phyloP scores from a whole-genome alignment of 1,284 basidiomycete species.

The Pseudozyma flocculosa region DNA sequence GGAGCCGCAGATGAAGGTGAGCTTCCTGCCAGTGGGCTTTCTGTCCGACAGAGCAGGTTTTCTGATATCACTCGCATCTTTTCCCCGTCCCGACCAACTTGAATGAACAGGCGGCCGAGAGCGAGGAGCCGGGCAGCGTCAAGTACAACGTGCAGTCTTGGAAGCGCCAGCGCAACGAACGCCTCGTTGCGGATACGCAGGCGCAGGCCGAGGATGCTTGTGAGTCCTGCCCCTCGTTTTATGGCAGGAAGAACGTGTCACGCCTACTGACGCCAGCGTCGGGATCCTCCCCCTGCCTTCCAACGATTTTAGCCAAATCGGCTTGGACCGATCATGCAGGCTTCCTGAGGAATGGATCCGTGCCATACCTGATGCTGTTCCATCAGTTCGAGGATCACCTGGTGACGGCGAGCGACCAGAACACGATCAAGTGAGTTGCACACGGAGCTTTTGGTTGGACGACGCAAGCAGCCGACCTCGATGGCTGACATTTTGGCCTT shows the following conservation, averaged over 20 bases:
- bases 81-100: not conserved
- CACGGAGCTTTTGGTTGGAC: not conserved
- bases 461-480: too few relatives aligned
- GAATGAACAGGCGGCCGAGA: constrained; percentile 69
- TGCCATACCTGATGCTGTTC: constrained; percentile 68
- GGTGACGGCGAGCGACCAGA: constrained; percentile 79
- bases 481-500: too few relatives aligned
- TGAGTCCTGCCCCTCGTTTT: constrained; percentile 58
- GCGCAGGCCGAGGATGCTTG: constrained; percentile 72
- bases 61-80: too few relatives aligned
- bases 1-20: constrained; percentile 75
- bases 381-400: constrained; percentile 90
- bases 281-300: too few relatives aligned
- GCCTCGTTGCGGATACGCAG: constrained; percentile 70
- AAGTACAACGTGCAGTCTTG: constrained; percentile 95
- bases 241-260: too few relatives aligned
- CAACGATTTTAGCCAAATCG: constrained; percentile 2
- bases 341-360: constrained; percentile 66
- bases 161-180: constrained; percentile 87
- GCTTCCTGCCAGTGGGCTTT: too few relatives aligned
- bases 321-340: constrained; percentile 78
- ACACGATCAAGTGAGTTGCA: constrained; percentile 74
- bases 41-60: too few relatives aligned
- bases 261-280: too few relatives aligned
- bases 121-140: constrained; percentile 88